These are phyloP conservation scores for Cryphonectria radicalis DNA, from an alignment of 2,329 filamentous ascomycete genomes.

Conservation along the genomic window DNA sequence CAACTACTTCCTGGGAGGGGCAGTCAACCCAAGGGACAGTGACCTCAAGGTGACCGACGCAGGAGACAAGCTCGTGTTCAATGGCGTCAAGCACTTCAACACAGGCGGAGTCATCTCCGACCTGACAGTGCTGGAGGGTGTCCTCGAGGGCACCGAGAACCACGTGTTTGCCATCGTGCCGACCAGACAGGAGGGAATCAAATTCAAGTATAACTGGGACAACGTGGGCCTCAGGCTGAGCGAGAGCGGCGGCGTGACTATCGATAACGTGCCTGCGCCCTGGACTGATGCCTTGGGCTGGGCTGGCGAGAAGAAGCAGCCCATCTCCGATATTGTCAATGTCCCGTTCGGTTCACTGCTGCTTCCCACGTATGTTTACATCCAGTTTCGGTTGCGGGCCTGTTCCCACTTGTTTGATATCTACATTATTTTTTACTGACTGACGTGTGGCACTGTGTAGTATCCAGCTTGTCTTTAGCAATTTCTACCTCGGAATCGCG, in stretches of 20 bases:
- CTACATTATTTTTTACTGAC: neutral
- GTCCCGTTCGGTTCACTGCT: conserved; percentile 62
- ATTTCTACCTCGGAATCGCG: conserved; percentile 68
- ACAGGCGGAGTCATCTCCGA: conserved; percentile 70
- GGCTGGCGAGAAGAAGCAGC: conserved; percentile 54
- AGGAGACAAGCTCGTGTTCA: conserved; percentile 61
- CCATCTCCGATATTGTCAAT: conserved; percentile 52
- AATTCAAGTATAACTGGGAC: conserved; percentile 66
- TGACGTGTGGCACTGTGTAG: conserved; percentile 34
- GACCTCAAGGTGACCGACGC: conserved; percentile 61
- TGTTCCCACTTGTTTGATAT: too few relatives aligned
- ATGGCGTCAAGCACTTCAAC: conserved; percentile 68
- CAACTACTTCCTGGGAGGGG: conserved; percentile 69
- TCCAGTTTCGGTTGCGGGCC: neutral
- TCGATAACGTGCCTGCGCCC: conserved; percentile 58
- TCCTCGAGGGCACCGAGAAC: conserved; percentile 58
- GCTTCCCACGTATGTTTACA: conserved; percentile 54
- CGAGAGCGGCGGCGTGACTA: conserved; percentile 66
- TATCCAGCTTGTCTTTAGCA: conserved; percentile 68
- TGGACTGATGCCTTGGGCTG: conserved; percentile 68
- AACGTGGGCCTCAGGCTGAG: conserved; percentile 66
- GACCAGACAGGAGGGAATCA: conserved; percentile 61
- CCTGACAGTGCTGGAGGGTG: conserved; percentile 67
- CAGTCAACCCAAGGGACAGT: conserved; percentile 68
- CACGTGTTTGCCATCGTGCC: conserved; percentile 67